These are phyloP conservation scores for Blastobotrys peoriensis DNA, from an alignment of 805 yeast genomes.

Conservation along the genomic window DNA sequence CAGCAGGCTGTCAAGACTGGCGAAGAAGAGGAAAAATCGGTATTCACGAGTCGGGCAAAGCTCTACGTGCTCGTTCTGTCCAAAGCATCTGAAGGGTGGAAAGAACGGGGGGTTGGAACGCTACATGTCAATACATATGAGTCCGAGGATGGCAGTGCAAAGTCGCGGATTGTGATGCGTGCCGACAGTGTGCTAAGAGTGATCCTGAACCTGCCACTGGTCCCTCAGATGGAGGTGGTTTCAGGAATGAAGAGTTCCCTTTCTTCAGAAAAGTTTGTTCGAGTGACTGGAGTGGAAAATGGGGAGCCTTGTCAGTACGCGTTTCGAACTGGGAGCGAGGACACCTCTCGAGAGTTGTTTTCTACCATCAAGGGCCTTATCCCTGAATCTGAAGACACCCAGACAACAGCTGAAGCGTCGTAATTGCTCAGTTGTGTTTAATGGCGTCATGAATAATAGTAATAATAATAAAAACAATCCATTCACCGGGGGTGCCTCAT, in stretches of 20 bases:
- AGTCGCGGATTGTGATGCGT: constrained; percentile 80
- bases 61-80: constrained; percentile 68
- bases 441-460: neutral
- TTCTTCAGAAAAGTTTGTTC: constrained; percentile 73
- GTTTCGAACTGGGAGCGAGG: constrained; percentile 59
- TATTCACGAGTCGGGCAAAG: constrained; percentile 68
- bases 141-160: constrained; percentile 20
- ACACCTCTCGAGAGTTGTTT: constrained; percentile 51
- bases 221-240: constrained; percentile 52
- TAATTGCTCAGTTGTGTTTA: neutral
- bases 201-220: constrained; percentile 67
- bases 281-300: constrained; percentile 62
- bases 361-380: constrained; percentile 30
- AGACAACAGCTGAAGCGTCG: neutral
- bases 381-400: too few relatives aligned
- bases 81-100: constrained; percentile 76
- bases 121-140: constrained; percentile 62
- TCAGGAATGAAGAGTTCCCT: constrained; percentile 86
- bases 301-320: constrained; percentile 79
- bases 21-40: constrained; percentile 75
- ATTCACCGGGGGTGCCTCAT: too few relatives aligned
- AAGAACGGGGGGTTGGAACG: constrained; percentile 87
- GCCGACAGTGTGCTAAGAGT: constrained; percentile 81
- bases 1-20: constrained; percentile 61
- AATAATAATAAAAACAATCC: too few relatives aligned